A percentile compares a stretch with the other conserved stretches of the same genome.
These are phyloP conservation scores for Krasilnikovozyma curviuscula DNA, from an alignment of 768 basidiomycete species.

Conservation along the genomic window DNA sequence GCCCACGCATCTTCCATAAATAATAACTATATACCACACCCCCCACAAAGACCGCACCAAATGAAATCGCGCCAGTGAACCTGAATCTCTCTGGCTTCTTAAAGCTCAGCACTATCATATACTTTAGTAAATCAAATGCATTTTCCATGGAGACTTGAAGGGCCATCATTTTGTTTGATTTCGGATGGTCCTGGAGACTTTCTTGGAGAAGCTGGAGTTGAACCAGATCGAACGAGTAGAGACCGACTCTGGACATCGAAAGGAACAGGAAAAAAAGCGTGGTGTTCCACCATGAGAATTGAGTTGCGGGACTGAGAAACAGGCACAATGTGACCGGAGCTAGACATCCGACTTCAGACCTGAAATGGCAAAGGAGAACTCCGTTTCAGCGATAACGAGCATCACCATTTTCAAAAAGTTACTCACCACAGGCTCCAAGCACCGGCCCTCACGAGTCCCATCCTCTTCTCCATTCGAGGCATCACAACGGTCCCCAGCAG, in stretches of 20 bases:
- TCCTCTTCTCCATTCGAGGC: constrained; percentile 28
- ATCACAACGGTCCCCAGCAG: constrained; percentile 33
- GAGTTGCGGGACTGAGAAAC: constrained; percentile 19
- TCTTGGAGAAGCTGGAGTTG: constrained; percentile 36
- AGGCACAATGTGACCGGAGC: constrained; percentile 33
- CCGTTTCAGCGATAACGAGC: not conserved
- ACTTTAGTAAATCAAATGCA: constrained; percentile 20
- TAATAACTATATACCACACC: constrained; percentile 18
- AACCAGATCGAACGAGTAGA: constrained; percentile 38
- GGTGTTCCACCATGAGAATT: constrained; percentile 23
- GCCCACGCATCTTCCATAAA: constrained; percentile 17
- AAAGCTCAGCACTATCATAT: constrained; percentile 14
- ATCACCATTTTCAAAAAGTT: not conserved
- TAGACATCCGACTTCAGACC: constrained; percentile 31
- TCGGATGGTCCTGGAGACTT: constrained; percentile 31
- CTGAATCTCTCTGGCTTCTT: constrained; percentile 22
- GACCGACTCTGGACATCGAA: constrained; percentile 20
- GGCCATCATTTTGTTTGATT: constrained; percentile 30
- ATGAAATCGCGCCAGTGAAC: constrained; percentile 28
- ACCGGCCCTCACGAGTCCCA: constrained; percentile 35
- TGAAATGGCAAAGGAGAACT: constrained; percentile 1
- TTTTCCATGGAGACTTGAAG: constrained; percentile 30
- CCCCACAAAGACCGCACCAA: constrained; percentile 22
- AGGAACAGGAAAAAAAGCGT: constrained; percentile 30
- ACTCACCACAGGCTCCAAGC: constrained; percentile 36